Base-by-base conservation (phyloP, 2,329 filamentous ascomycete species). In the Colletotrichum plurivorum region DNA sequence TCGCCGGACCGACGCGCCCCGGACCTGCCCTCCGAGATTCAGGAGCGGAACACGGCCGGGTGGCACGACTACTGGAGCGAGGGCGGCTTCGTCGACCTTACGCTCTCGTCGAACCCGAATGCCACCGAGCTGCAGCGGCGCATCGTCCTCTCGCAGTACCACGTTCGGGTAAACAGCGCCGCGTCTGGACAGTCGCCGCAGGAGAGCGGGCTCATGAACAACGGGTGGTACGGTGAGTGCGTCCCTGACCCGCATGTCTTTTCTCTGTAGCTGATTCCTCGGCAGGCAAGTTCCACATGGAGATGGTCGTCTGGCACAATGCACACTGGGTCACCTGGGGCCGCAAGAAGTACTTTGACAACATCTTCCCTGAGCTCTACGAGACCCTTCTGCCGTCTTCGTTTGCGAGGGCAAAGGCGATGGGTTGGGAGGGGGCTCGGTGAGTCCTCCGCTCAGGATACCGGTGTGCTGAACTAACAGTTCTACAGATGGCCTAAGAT, bases 401-500 rank as follows among this genome's bases (percentile, higher is more conserved):
- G 1, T 39, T 75, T 16, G 69, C 74, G 2, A 74, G 77, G 45
- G 77, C 77, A 4, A 68, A 58, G 10, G 61, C 59, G 0, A 77
- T 78, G 58, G 76, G 77, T 5, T 79, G 78, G 69, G 73, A 74
- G 0, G 77, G 77, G 16, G 77, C 77, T 9, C 74, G 65, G 65
- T 63, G 7, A 12, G 53, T 27, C 12, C 20, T 3, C 22, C 3
- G 12, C 1, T 2, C 10, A n/a, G 4, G 10, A 43, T 4, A 36
- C 4, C 25, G 10, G 4, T 12, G 4, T 36, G 7, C 4, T 4
- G 15, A 27, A 13, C 46, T 67, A 5, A 68, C 20, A 2, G 0
- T 1, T 13, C 22, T 2, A 3, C 3, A 68, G 77, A 57, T 82
- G 74, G 85, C 85, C 73, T 58, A 88, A 90, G 73, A 89, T 89